A percentile compares a stretch with the other conserved stretches of the same genome.
phyloP scores from a whole-genome alignment of 75 land plant species.

The Pinus tabuliformis region DNA sequence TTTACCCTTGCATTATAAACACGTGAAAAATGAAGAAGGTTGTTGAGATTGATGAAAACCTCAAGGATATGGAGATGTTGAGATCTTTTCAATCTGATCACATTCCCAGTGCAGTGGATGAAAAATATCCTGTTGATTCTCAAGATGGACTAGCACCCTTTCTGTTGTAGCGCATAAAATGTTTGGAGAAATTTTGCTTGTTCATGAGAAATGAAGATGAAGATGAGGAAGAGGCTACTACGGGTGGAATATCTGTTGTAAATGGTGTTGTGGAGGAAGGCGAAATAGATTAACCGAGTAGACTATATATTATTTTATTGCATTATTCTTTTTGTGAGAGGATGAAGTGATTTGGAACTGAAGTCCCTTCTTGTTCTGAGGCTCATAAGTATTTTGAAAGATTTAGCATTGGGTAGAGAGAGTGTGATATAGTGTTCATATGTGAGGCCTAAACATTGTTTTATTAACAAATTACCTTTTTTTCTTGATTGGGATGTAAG shows the following conservation, averaged over 20 bases:
- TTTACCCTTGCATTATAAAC: neutral
- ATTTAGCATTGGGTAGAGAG: neutral
- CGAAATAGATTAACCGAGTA: conserved; percentile 29
- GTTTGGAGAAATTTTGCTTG: conserved; percentile 83
- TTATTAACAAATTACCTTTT: neutral
- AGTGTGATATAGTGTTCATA: neutral
- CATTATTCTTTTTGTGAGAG: conserved; percentile 5
- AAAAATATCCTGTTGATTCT: conserved; percentile 48
- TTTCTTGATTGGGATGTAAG: neutral
- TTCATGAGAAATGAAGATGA: conserved; percentile 83
- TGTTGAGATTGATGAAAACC: conserved; percentile 75
- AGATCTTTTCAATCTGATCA: conserved; percentile 50
- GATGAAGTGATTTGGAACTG: neutral
- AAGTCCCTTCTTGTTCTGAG: neutral
- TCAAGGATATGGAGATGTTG: conserved; percentile 77
- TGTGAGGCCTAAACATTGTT: neutral
- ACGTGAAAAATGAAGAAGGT: conserved; percentile 77
- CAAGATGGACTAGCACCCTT: conserved; percentile 44
- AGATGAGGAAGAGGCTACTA: conserved; percentile 53
- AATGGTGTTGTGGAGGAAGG: conserved; percentile 44
- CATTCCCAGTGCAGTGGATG: conserved; percentile 48
- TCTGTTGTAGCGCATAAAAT: conserved; percentile 49
- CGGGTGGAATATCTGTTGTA: neutral
- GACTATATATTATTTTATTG: neutral
- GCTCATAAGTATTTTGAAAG: neutral